Percentiles rank a stretch among this genome's conserved stretches.
Evolutionary conservation across 2,329 filamentous ascomycete genomes (phyloP).

Genomic region (Aspergillus fumigatiaffinis): DNA sequence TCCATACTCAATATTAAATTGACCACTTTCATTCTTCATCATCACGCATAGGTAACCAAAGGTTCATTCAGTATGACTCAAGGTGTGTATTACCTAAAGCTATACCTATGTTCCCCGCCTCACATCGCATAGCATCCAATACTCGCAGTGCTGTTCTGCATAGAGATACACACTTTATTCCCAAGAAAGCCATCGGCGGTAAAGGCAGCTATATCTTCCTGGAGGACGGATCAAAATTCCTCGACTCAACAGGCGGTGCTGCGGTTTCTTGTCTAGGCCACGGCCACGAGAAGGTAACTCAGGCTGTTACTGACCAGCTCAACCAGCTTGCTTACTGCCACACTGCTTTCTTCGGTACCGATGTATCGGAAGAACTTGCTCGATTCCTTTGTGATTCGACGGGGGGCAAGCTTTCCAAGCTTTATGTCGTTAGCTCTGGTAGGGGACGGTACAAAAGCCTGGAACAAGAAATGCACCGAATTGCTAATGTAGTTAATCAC

Average conservation of each 20-base stretch:
- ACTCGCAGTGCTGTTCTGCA: conserved; percentile 46
- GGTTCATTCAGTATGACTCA: not conserved
- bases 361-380: conserved; percentile 52
- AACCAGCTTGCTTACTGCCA: conserved; percentile 57
- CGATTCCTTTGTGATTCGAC: conserved; percentile 50
- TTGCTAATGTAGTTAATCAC: not conserved
- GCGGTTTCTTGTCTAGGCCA: conserved; percentile 70
- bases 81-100: conserved; percentile 1
- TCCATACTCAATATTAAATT: not conserved
- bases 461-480: no score
- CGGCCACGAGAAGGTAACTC: conserved; percentile 56
- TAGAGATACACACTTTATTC: conserved; percentile 45
- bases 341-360: conserved; percentile 55
- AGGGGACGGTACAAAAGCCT: conserved; percentile 6
- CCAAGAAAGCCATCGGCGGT: conserved; percentile 47
- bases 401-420: conserved; percentile 49
- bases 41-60: not conserved
- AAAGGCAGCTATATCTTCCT: conserved; percentile 52
- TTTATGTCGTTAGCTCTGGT: conserved; percentile 58
- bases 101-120: not conserved
- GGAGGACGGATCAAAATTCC: conserved; percentile 55
- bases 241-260: conserved; percentile 71
- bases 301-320: conserved; percentile 59
- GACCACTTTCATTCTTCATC: not conserved
- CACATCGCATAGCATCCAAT: not conserved